Base-by-base conservation (phyloP, 129 eudicot species). In the Lonicera japonica region DNA sequence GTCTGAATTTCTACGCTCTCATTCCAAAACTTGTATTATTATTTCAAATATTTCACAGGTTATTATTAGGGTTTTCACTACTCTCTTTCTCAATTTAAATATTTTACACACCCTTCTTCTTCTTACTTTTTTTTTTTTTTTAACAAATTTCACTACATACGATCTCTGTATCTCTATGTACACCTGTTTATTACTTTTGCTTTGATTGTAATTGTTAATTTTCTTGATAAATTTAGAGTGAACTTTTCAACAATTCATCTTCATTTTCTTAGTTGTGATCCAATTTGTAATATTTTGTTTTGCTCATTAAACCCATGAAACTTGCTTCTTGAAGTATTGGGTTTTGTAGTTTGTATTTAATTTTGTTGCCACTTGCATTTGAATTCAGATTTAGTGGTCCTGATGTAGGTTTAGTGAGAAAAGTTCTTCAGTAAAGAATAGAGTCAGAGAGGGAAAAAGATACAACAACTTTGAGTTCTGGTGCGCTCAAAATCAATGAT, bases 311-410 rank as follows among this genome's bases (percentile, higher is more conserved):
- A 20, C 52, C 61, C 39, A 9, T 36, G 34, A 68, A 73, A 62
- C 70, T 56, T 67, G 56, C 70, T 60, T 71, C 70, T 73, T 81
- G 61, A 58, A 68, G 45, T 79, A 46, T 68, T 52, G 63, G 45
- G 66, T 34, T 51, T 61, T 40, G 23, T 54, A n/a, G 22, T 65
- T 64, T 61, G 0, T 41, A 60, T 70, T 61, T 21, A 19, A 34
- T 61, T 29, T 29, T 29, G 6, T 2, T 6, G 6, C 36, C 36
- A 40, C 54, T 60, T 43, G 20, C 38, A 45, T 58, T 43, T 22
- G 17, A 25, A 0, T 58, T 41, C 41, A 22, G 50, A 43, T 43
- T 50, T 15, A 12, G 21, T 14, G 22, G 9, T 63, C 29, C 51
- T 65, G 15, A 7, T 65, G 60, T 52, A 36, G 69, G 16, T 65